Evolutionary conservation across 140 eudicot species (phyloP).

Genomic region (Oenanthe javanica): DNA sequence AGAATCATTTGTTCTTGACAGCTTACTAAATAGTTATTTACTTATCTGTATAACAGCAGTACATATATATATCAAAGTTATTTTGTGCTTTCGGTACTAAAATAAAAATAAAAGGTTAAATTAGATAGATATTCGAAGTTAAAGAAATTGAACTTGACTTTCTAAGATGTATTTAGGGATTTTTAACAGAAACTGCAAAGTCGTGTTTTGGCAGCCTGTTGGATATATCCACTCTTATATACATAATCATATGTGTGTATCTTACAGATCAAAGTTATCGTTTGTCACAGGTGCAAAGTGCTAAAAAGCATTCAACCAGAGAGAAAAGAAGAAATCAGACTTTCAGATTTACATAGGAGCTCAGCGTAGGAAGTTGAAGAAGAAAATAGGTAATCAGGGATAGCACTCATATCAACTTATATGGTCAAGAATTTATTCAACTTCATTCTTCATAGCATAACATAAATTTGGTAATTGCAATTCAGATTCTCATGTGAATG

Average conservation of each 20-base stretch:
- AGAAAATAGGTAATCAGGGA: not conserved
- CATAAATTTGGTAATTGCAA: not conserved
- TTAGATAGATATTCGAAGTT: no score
- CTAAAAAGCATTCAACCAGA: not conserved
- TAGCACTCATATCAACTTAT: not conserved
- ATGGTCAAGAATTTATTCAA: not conserved
- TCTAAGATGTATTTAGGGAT: no score
- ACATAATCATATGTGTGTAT: not conserved
- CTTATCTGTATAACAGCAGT: not conserved
- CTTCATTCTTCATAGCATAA: not conserved
- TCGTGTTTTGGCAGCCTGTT: no score
- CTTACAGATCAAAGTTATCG: not conserved
- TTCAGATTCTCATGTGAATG: not conserved
- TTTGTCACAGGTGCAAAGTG: not conserved
- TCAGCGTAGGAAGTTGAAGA: not conserved
- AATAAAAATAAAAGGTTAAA: not conserved
- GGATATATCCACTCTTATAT: no score
- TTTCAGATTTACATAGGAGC: slow-evolving; percentile 7
- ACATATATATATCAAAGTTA: not conserved
- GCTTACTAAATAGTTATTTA: not conserved
- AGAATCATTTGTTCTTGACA: not conserved
- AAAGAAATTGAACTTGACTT: no score
- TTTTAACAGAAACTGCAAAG: no score
- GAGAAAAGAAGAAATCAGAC: not conserved
- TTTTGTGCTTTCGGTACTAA: not conserved